Base-by-base conservation (phyloP, 2,329 filamentous ascomycete genomes). In the Cadophora luteo-olivacea region DNA sequence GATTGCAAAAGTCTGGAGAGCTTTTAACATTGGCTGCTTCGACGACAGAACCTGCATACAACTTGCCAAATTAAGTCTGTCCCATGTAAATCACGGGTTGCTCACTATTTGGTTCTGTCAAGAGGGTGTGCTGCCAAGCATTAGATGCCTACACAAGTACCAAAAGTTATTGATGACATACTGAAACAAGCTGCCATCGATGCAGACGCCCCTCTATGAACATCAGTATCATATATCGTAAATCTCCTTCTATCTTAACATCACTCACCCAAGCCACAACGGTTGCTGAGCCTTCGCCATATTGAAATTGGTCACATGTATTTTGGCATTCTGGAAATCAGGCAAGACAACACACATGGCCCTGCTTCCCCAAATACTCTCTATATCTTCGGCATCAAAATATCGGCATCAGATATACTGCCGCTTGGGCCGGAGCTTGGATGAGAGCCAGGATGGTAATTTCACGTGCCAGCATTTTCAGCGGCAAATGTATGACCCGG, bases 141-240 rank as follows among this genome's bases (percentile, higher is more conserved):
- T 69, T 22, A 66, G 52, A 32, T 12, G 22, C 19, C 54, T 45
- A 25, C 49, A 3, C 1, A 24, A n/a, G 45, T 9, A 16, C 9
- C 9, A 14, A 22, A 33, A 24, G 19, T 9, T 29, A 29, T 29
- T 16, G 4, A 49, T 29, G 16, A 77, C 80, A 73, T 71, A 82
- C 81, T 83, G 69, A 82, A 83, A 74, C 81, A 83, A 24, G 82
- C 81, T 29, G 81, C 81, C 79, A 83, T 81, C 9, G 80, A 82
- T 8, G 82, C 82, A 3, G 82, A 80, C 4, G 81, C 81, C 62
- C 81, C 81, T 16, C 82, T 83, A 55, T 41, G 36, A 55, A 51
- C 22, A 19, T 63, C 11, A 67, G 36, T n/a, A 65, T 61, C n/a
- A 22, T 51, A 48, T n/a, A 65, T 61, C n/a, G 16, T 51, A 48